These are phyloP conservation scores for Lactifluus subvellereus DNA, from an alignment of 768 basidiomycete genomes.

Conservation along the genomic window DNA sequence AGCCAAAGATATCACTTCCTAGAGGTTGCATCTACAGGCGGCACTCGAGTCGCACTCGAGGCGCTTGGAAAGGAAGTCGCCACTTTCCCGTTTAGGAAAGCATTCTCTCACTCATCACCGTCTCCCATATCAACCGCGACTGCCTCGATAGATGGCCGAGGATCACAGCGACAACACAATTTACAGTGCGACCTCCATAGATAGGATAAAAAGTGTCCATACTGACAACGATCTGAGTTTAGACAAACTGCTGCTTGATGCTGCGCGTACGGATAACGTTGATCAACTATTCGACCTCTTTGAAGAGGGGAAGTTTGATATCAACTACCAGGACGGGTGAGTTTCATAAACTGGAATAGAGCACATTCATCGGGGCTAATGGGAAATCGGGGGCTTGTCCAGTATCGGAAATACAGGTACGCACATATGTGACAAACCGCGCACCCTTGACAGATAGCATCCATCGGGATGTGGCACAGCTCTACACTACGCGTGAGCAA, in stretches of 20 bases:
- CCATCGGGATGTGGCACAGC: conserved; percentile 35
- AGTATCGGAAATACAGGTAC: conserved; percentile 75
- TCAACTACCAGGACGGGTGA: conserved; percentile 76
- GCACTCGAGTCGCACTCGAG: neutral
- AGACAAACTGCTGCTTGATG: conserved; percentile 72
- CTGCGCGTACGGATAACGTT: conserved; percentile 68
- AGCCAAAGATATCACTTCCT: neutral
- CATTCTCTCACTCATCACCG: neutral
- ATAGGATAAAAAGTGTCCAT: neutral
- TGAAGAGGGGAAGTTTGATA: conserved; percentile 50
- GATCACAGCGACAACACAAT: neutral
- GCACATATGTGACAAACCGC: conserved; percentile 25
- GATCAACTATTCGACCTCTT: conserved; percentile 60
- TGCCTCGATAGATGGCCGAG: conserved; percentile 7
- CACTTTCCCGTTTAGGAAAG: neutral
- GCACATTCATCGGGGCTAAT: neutral
- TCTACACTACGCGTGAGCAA: conserved; percentile 64
- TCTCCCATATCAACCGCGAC: neutral
- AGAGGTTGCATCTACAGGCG: neutral
- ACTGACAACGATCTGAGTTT: neutral
- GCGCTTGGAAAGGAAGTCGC: neutral
- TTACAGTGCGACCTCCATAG: neutral
- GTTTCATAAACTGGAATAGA: conserved; percentile 28
- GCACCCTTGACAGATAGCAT: neutral
- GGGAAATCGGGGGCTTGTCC: neutral